Evolutionary conservation across 352 stramenopile genomes (phyloP), one percentile per base, ranked within the genome.

Genomic region (Globisporangium cystogenes): DNA sequence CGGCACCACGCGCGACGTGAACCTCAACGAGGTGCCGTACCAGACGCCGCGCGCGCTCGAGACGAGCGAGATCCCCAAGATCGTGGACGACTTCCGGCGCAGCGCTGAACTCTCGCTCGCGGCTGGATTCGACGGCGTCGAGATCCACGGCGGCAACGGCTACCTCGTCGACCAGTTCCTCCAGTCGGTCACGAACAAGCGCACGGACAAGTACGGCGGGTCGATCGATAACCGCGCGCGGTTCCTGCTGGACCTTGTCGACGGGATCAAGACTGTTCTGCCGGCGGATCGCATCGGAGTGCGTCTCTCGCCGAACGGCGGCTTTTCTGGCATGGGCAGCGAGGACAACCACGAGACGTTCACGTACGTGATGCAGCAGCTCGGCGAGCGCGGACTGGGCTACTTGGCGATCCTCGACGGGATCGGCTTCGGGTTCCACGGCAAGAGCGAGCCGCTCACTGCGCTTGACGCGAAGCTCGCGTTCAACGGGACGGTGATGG

Each of bases 111-210:
- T 79, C 26, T 73, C 83, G 8, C 74, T 87, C 24, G 66, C 80
- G 16, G 88, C 87, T 4, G 90, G 90, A 31, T 96, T 97, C 55
- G 91, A 98, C 49, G 89, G 87, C 20, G 67, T 98, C 21, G 86
- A 98, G 56, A 58, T 98, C 26, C 89, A 97, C 68, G 12, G 47
- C n/a, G 86, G 74, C 11, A 87, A 96, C 52, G 87, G 86, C 24
- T 96, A 95, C 50, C 64, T 96, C 23, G 56, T 96, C 44, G 80
- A 95, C 58, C 64, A 90, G 57, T 90, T 92, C 56, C 59, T 95
- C 6, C 68, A 87, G 55, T 52, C 57, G 26, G 63, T 21, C 10
- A 53, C 65, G 33, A 95, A 95, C 65, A 57, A 64, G 31, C 70
- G 75, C 39, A 83, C 59, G 1, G 82, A 91, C 66, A 47, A 72